Evolutionary conservation across 2,329 filamentous ascomycete species (phyloP).

Genomic region (Xylariaceae sp.): DNA sequence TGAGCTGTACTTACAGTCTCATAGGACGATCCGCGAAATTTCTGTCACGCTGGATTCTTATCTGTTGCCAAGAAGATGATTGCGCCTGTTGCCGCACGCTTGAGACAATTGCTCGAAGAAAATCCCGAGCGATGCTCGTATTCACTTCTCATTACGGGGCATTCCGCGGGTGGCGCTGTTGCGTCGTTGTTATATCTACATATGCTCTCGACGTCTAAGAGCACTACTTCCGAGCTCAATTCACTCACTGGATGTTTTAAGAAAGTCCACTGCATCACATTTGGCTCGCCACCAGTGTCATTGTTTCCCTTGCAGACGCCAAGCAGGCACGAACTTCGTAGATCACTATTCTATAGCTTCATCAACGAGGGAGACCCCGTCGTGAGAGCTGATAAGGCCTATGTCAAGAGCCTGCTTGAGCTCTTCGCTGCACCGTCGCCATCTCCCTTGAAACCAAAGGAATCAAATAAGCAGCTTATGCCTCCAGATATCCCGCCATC

Average conservation of each 20-base stretch:
- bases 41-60: conserved; percentile 79
- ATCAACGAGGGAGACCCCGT: conserved; percentile 87
- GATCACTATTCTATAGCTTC: conserved; percentile 75
- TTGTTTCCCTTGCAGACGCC: conserved; percentile 67
- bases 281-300: conserved; percentile 78
- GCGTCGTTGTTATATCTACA: conserved; percentile 78
- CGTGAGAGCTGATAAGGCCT: conserved; percentile 70
- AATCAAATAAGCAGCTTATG: conserved; percentile 6
- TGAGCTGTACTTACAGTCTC: conserved; percentile 10
- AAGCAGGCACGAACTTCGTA: conserved; percentile 45
- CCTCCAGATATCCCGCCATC: conserved; percentile 10
- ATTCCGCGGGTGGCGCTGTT: conserved; percentile 82
- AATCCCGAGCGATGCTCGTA: conserved; percentile 64
- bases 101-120: conserved; percentile 69
- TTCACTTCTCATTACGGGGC: conserved; percentile 79
- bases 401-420: conserved; percentile 69
- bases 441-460: background rate
- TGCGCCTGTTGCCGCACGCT: conserved; percentile 65
- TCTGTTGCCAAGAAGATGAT: conserved; percentile 74
- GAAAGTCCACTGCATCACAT: conserved; percentile 79
- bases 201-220: conserved; percentile 62
- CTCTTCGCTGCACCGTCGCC: conserved; percentile 62
- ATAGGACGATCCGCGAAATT: conserved; percentile 69
- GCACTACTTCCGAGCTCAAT: conserved; percentile 65
- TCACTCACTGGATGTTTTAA: conserved; percentile 69